Evolutionary conservation across 2,329 filamentous ascomycete genomes (phyloP).

Genomic region (Basipetospora chlamydospora): DNA sequence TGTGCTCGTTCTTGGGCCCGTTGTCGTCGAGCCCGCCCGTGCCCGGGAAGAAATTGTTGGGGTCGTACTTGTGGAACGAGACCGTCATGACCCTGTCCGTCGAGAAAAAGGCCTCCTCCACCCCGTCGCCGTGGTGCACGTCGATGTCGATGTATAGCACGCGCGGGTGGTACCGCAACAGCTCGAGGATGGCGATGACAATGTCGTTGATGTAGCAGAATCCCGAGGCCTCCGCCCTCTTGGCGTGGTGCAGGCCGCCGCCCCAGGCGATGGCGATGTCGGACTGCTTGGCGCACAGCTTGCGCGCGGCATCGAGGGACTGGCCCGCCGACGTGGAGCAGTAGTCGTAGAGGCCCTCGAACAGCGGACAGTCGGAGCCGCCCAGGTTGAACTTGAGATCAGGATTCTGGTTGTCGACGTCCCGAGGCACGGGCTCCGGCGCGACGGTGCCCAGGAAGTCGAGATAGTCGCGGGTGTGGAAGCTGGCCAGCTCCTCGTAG

Average conservation of each 20-base stretch:
- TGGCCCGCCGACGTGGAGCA: conserved; percentile 86
- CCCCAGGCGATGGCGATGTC: conserved; percentile 98
- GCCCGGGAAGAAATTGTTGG: conserved; percentile 70
- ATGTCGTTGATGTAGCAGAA: conserved; percentile 99
- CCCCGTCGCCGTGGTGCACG: conserved; percentile 81
- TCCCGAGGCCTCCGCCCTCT: conserved; percentile 82
- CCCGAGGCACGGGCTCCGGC: conserved; percentile 46
- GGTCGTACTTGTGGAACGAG: conserved; percentile 94
- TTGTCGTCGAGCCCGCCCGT: conserved; percentile 80
- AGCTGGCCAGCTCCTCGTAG: conserved; percentile 73
- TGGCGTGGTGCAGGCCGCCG: conserved; percentile 89
- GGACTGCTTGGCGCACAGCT: conserved; percentile 71
- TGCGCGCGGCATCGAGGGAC: conserved; percentile 79
- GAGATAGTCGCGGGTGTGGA: conserved; percentile 81
- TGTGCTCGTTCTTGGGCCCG: conserved; percentile 67
- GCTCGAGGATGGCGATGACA: conserved; percentile 79
- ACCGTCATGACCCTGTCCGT: conserved; percentile 84
- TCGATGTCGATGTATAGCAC: conserved; percentile 94
- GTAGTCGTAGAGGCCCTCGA: conserved; percentile 90
- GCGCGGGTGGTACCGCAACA: conserved; percentile 66
- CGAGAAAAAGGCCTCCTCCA: conserved; percentile 82
- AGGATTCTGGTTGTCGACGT: conserved; percentile 49
- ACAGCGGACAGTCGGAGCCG: conserved; percentile 88
- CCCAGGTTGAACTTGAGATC: conserved; percentile 70
- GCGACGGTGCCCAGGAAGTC: conserved; percentile 68